Conservation (phyloP, 768 basidiomycete genomes). For the Pluteus cervinus region DNA sequence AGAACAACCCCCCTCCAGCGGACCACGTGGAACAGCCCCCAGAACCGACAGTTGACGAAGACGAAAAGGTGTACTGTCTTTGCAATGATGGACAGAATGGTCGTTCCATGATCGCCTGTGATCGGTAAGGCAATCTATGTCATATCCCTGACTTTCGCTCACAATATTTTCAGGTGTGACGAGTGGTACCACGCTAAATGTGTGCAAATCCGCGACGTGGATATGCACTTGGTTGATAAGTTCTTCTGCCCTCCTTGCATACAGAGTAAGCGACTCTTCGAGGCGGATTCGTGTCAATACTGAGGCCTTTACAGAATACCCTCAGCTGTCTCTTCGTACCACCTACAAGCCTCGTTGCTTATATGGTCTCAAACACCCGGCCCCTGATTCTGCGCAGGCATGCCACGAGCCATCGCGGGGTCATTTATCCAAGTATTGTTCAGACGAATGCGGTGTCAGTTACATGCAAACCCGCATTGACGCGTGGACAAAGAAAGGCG, state of each 20-base stretch:
- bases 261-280: conserved; percentile 45
- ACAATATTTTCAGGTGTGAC: conserved; percentile 57
- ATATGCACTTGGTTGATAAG: conserved; percentile 85
- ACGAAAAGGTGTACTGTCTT: conserved; percentile 81
- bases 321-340: conserved; percentile 54
- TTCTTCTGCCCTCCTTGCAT: conserved; percentile 85
- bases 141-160: not conserved
- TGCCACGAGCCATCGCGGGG: conserved; percentile 81
- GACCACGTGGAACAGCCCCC: conserved; percentile 51
- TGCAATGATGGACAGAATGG: conserved; percentile 87
- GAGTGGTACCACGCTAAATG: conserved; percentile 94
- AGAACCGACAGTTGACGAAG: conserved; percentile 35
- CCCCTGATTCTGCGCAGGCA: conserved; percentile 56
- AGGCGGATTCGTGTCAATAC: not conserved
- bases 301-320: conserved; percentile 38
- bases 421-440: conserved; percentile 87
- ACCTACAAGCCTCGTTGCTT: conserved; percentile 79
- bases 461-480: conserved; percentile 64
- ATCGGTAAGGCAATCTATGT: conserved; percentile 58
- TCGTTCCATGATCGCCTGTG: conserved; percentile 89
- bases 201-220: conserved; percentile 72
- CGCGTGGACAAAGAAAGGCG: conserved; percentile 55
- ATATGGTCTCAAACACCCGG: conserved; percentile 57
- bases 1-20: no score
- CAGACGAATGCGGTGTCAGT: conserved; percentile 78